These are phyloP conservation scores for Zea luxurians DNA, from an alignment of 176 grass and related monocot genomes.

Conservation along the genomic window DNA sequence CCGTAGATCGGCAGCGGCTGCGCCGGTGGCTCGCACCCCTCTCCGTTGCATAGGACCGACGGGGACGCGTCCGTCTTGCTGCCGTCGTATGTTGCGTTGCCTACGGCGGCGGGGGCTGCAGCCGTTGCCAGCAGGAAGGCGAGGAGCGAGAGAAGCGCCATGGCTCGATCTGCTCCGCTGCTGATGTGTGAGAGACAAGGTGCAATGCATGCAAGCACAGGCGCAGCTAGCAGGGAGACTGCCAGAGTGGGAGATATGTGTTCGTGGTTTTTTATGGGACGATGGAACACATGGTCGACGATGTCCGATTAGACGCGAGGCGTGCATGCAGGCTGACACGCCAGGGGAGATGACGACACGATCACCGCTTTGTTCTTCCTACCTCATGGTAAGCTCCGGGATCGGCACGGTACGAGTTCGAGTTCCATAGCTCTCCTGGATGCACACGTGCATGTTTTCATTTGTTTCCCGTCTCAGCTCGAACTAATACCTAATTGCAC, in stretches of 20 bases:
- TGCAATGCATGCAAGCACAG: too few relatives aligned
- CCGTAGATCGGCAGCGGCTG: conserved; percentile 42
- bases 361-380: conserved; percentile 1
- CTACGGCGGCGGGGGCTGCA: neutral
- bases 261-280: neutral
- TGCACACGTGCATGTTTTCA: too few relatives aligned
- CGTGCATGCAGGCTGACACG: conserved; percentile 44
- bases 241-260: neutral
- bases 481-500: too few relatives aligned
- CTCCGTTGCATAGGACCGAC: conserved; percentile 16
- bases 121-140: conserved; percentile 23
- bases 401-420: neutral
- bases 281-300: neutral
- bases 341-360: conserved; percentile 21
- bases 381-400: neutral
- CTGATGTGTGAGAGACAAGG: neutral
- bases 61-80: neutral
- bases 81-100: neutral
- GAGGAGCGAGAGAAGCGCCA: conserved; percentile 25
- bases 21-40: conserved; percentile 16
- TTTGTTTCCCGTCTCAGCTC: too few relatives aligned
- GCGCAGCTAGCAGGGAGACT: neutral
- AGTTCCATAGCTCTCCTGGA: too few relatives aligned
- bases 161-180: neutral
- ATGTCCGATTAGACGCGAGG: neutral